Percentiles rank a stretch among this genome's conserved stretches.
Conservation (phyloP, 1,139 yeast genomes). For the Geotrichum phurueaensis region DNA sequence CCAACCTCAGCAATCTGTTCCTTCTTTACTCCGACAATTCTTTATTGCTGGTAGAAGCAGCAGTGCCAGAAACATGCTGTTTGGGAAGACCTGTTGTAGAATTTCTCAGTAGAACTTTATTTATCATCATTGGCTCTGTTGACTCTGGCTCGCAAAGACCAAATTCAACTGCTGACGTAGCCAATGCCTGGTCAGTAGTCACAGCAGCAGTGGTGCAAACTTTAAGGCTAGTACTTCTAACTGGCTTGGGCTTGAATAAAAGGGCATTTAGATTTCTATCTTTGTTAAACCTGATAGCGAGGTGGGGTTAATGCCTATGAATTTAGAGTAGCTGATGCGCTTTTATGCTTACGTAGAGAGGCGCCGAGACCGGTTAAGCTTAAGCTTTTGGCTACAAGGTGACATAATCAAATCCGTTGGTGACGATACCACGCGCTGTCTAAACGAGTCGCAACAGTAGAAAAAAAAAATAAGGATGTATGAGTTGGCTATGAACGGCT, state of each 20-base stretch:
- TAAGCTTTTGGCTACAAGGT: constrained; percentile 53
- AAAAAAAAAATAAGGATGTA: background rate
- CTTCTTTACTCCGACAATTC: no score
- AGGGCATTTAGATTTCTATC: background rate
- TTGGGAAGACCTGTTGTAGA: no score
- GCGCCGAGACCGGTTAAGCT: constrained; percentile 44
- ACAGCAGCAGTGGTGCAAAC: background rate
- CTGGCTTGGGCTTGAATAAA: background rate
- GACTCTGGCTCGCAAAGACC: no score
- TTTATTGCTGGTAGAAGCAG: no score
- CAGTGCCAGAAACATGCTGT: no score
- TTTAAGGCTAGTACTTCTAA: background rate
- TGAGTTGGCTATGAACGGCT: background rate
- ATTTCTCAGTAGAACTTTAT: no score
- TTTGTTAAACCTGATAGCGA: background rate
- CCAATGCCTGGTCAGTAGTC: background rate
- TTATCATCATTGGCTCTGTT: no score
- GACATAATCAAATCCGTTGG: constrained; percentile 55
- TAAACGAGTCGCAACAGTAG: background rate
- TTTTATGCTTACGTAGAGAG: constrained; percentile 26
- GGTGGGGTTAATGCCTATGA: background rate
- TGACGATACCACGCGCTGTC: constrained; percentile 39
- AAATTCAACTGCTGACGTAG: background rate
- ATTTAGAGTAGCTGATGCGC: background rate
- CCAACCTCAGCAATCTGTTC: no score